A percentile compares a stretch with the other conserved stretches of the same genome.
Conservation (phyloP, 2,329 filamentous ascomycete genomes). For the Cladosporium cucumerinum region DNA sequence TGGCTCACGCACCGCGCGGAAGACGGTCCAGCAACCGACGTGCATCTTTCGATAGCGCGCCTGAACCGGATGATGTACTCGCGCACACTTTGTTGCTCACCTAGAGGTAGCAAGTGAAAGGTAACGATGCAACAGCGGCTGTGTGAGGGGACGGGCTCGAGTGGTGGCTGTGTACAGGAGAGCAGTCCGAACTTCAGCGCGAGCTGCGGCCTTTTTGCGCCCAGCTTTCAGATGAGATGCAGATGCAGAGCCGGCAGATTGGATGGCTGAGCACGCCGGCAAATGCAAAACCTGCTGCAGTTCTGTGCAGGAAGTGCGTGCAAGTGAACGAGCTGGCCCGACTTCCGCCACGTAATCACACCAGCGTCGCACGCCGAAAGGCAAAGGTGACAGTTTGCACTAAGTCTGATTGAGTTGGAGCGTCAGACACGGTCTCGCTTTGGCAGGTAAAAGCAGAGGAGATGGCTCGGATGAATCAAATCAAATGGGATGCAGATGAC, state of each 20-base stretch:
- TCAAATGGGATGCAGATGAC: neutral
- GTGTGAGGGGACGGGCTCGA: neutral
- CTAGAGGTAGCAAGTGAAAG: neutral
- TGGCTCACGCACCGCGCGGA: neutral
- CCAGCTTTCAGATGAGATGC: neutral
- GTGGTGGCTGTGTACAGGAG: neutral
- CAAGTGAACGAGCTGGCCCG: neutral
- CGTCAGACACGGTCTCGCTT: neutral
- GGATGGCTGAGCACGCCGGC: neutral
- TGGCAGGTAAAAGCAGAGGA: neutral
- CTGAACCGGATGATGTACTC: neutral
- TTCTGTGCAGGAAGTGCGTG: neutral
- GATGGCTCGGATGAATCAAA: neutral
- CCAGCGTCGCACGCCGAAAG: neutral
- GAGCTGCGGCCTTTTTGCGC: neutral
- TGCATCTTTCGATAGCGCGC: neutral
- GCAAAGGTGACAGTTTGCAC: neutral
- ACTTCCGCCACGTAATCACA: neutral
- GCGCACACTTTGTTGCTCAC: neutral
- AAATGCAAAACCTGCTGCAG: neutral
- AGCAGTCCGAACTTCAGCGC: neutral
- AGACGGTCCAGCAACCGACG: neutral
- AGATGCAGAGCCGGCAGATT: constrained; percentile 2
- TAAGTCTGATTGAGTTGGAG: neutral
- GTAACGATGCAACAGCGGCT: neutral